These are phyloP conservation scores for Nakazawaea pomicola DNA, from an alignment of 805 yeast genomes.

Conservation along the genomic window DNA sequence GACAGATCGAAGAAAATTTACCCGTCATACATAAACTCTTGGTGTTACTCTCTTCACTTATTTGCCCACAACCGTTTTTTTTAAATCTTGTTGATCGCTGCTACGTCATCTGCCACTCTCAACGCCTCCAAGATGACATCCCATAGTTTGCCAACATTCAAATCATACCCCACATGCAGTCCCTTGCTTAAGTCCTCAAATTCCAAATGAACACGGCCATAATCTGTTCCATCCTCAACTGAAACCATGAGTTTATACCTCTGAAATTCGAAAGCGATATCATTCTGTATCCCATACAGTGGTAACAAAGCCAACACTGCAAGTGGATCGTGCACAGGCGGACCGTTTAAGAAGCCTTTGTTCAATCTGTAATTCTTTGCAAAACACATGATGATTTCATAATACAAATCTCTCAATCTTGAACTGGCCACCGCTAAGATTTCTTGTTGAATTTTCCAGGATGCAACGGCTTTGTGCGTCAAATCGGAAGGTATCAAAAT, in stretches of 20 bases:
- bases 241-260: conserved; percentile 16
- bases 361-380: conserved; percentile 36
- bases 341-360: conserved; percentile 48
- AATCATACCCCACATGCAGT: conserved; percentile 28
- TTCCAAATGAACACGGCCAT: conserved; percentile 17
- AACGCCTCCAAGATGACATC: conserved; percentile 32
- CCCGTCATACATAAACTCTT: too few relatives aligned
- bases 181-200: conserved; percentile 24
- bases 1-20: too few relatives aligned
- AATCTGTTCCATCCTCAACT: conserved; percentile 22
- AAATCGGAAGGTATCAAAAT: conserved; percentile 62
- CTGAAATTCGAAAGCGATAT: conserved; percentile 17
- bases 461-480: conserved; percentile 63
- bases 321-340: conserved; percentile 79
- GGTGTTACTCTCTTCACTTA: too few relatives aligned
- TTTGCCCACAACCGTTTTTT: too few relatives aligned
- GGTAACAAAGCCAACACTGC: conserved; percentile 59
- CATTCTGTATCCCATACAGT: conserved; percentile 23
- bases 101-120: conserved; percentile 29
- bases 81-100: background rate
- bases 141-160: conserved; percentile 44
- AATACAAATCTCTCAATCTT: conserved; percentile 46
- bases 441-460: conserved; percentile 29
- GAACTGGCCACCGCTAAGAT: conserved; percentile 35
- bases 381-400: conserved; percentile 47